Percentiles rank a stretch among this genome's conserved stretches.
These are phyloP conservation scores for Nicotiana rustica DNA, from an alignment of 305 asterid genomes.

Conservation along the genomic window DNA sequence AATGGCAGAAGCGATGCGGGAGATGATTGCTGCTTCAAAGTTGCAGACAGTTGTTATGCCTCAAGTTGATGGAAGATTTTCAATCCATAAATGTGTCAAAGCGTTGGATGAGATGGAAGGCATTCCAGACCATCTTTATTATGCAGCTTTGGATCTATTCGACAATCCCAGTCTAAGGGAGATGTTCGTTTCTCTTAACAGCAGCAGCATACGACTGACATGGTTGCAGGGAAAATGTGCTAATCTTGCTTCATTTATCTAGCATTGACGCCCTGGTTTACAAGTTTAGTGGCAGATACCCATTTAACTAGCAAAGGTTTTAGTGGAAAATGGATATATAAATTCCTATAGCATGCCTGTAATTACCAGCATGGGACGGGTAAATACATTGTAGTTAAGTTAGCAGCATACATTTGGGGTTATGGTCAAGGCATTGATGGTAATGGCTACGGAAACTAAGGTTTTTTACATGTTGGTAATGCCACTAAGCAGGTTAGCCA, in stretches of 20 bases:
- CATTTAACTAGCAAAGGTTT: not conserved
- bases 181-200: slow-evolving; percentile 67
- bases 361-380: not conserved
- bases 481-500: not conserved
- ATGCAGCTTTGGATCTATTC: slow-evolving; percentile 78
- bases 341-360: slow-evolving; percentile 25
- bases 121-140: slow-evolving; percentile 65
- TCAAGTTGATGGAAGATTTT: slow-evolving; percentile 53
- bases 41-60: slow-evolving; percentile 46
- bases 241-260: slow-evolving; percentile 25
- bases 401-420: not conserved
- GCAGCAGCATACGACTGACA: slow-evolving; percentile 52
- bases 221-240: slow-evolving; percentile 82
- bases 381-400: slow-evolving; percentile 23
- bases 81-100: slow-evolving; percentile 74
- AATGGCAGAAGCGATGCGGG: slow-evolving; percentile 66
- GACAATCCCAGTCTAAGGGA: slow-evolving; percentile 73
- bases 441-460: not conserved
- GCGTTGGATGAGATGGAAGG: slow-evolving; percentile 83
- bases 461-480: not conserved
- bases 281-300: slow-evolving; percentile 1
- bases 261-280: not conserved
- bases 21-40: slow-evolving; percentile 73
- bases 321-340: not conserved
- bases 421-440: slow-evolving; percentile 20